Evolutionary conservation across 1,284 basidiomycete species (phyloP).

Genomic region (Melampsora americana): DNA sequence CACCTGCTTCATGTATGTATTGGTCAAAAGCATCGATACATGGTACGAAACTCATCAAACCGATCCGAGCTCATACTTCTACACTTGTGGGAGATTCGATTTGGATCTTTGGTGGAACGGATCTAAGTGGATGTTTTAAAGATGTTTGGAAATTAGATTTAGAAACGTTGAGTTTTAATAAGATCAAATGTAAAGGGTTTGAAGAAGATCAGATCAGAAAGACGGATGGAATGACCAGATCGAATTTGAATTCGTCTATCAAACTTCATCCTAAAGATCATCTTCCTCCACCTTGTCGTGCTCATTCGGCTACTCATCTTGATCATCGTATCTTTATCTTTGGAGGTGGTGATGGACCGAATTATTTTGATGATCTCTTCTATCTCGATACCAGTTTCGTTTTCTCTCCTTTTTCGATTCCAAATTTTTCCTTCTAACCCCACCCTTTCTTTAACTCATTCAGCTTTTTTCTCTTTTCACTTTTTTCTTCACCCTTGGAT

Average conservation of each 20-base stretch:
- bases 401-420: too few relatives aligned
- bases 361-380: slow-evolving; percentile 48
- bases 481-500: too few relatives aligned
- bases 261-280: slow-evolving; percentile 37
- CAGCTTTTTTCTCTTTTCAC: too few relatives aligned
- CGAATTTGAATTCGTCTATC: slow-evolving; percentile 13
- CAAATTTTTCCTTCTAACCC: not conserved
- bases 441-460: not conserved
- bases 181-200: slow-evolving; percentile 34
- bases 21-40: slow-evolving; percentile 47
- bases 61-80: slow-evolving; percentile 47
- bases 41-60: slow-evolving; percentile 45
- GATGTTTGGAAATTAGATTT: slow-evolving; percentile 49
- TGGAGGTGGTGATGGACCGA: slow-evolving; percentile 49
- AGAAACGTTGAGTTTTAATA: slow-evolving; percentile 35
- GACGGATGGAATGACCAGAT: too few relatives aligned
- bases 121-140: slow-evolving; percentile 46
- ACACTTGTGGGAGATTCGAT: slow-evolving; percentile 45
- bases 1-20: slow-evolving; percentile 44
- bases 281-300: slow-evolving; percentile 41
- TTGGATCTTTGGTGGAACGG: slow-evolving; percentile 49
- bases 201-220: slow-evolving; percentile 35
- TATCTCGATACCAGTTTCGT: slow-evolving; percentile 46
- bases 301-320: slow-evolving; percentile 35
- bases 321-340: slow-evolving; percentile 47